Conservation (phyloP, 257 asterid genomes). For the Henckelia pumila region DNA sequence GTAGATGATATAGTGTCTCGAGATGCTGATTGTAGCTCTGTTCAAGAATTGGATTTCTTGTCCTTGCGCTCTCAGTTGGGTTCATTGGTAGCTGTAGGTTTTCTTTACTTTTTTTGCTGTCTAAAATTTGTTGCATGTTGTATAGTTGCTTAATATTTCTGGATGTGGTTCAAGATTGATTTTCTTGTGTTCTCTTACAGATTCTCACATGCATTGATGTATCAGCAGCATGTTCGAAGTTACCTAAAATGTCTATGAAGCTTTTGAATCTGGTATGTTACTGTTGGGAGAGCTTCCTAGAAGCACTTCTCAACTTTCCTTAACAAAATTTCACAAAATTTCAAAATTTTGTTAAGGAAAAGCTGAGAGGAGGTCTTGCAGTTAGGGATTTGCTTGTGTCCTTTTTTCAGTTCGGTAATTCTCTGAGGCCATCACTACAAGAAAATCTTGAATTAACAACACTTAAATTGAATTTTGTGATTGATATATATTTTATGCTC, state of each 20-base stretch:
- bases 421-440: background rate
- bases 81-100: conserved; percentile 84
- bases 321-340: no score
- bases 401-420: background rate
- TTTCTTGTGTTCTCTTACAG: conserved; percentile 41
- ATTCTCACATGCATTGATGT: conserved; percentile 88
- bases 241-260: conserved; percentile 67
- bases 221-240: conserved; percentile 83
- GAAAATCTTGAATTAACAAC: no score
- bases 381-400: background rate
- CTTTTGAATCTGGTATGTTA: conserved; percentile 91
- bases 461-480: no score
- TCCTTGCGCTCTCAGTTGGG: conserved; percentile 86
- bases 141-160: conserved; percentile 29
- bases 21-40: conserved; percentile 78
- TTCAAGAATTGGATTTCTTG: conserved; percentile 73
- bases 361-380: conserved; percentile 4
- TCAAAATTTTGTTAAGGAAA: no score
- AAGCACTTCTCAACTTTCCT: no score
- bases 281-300: no score
- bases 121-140: conserved; percentile 25
- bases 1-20: conserved; percentile 86
- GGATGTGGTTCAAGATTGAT: conserved; percentile 31
- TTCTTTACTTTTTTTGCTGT: conserved; percentile 29
- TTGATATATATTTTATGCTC: no score